Conservation (phyloP, 169 alveolate species). For the Cystoisospora suis region DNA sequence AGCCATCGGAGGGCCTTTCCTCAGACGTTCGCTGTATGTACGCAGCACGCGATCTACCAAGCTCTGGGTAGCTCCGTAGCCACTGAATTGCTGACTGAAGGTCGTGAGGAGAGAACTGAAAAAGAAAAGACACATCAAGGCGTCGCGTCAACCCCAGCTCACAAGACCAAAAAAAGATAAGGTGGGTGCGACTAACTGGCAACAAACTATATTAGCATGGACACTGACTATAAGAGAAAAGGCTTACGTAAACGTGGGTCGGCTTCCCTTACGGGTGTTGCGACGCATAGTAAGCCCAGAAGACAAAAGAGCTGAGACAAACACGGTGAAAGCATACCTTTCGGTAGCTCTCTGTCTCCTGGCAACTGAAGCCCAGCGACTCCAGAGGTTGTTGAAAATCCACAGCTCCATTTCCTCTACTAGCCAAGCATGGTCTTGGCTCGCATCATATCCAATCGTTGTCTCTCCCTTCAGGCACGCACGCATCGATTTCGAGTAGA, state of each 20-base stretch:
- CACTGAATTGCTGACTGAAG: constrained; percentile 52
- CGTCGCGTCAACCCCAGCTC: constrained; percentile 16
- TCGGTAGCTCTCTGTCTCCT: constrained; percentile 69
- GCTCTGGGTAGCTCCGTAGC: constrained; percentile 57
- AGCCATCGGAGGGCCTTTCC: neutral
- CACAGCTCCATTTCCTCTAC: constrained; percentile 77
- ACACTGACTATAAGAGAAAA: neutral
- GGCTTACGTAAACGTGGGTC: too few species aligned
- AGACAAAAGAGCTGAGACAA: constrained; percentile 70
- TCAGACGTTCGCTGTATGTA: constrained; percentile 15
- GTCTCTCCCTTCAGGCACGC: constrained; percentile 74
- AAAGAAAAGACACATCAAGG: neutral
- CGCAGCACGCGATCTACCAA: constrained; percentile 29
- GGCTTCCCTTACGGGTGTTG: constrained; percentile 60
- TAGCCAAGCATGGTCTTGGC: constrained; percentile 80
- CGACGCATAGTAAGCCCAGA: constrained; percentile 74
- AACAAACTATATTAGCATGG: too few species aligned
- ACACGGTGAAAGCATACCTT: constrained; percentile 51
- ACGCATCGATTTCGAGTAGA: too few species aligned
- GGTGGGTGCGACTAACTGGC: too few species aligned
- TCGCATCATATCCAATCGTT: constrained; percentile 78
- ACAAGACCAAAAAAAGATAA: too few species aligned
- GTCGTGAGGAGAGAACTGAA: constrained; percentile 45
- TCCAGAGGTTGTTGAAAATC: constrained; percentile 77
- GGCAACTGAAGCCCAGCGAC: constrained; percentile 74